A percentile compares a stretch with the other conserved stretches of the same genome.
phyloP scores from a whole-genome alignment of 2,329 filamentous ascomycete species.

The Colletotrichum falcatum region DNA sequence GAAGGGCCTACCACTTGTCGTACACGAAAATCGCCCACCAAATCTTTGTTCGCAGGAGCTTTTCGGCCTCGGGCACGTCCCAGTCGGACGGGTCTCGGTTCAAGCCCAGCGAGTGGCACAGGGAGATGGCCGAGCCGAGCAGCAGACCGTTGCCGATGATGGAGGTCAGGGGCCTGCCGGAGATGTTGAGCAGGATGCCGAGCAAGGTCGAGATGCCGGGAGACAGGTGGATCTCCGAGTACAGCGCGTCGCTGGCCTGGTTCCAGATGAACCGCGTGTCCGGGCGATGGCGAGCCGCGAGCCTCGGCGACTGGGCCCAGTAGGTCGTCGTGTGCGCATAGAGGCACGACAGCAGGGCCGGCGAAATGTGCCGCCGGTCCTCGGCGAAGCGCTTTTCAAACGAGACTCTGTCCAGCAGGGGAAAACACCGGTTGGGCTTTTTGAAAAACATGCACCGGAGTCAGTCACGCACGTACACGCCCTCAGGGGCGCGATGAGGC shows the following conservation, averaged over 20 bases:
- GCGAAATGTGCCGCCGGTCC: conserved; percentile 62
- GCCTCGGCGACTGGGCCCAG: conserved; percentile 63
- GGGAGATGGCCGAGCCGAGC: conserved; percentile 62
- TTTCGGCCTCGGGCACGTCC: conserved; percentile 64
- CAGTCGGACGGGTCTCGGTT: conserved; percentile 65
- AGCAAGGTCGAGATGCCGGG: conserved; percentile 70
- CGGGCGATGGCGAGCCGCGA: conserved; percentile 61
- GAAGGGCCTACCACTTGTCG: conserved; percentile 62
- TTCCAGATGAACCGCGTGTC: conserved; percentile 73
- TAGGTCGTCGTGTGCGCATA: conserved; percentile 69
- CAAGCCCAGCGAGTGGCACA: conserved; percentile 66
- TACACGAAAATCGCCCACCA: conserved; percentile 69
- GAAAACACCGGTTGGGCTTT: conserved; percentile 70
- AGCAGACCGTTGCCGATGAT: conserved; percentile 68
- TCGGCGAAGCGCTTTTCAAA: conserved; percentile 62
- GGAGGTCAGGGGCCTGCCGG: conserved; percentile 69
- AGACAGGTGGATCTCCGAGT: conserved; percentile 69
- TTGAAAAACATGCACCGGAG: conserved; percentile 60
- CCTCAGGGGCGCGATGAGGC: rapidly evolving
- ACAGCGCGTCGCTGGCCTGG: conserved; percentile 68
- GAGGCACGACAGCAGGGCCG: conserved; percentile 66
- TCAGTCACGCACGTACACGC: neutral
- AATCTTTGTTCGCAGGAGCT: conserved; percentile 62
- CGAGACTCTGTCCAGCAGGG: conserved; percentile 66
- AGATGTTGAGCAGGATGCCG: conserved; percentile 68